Conservation (phyloP, 768 basidiomycete genomes). For the Lactarius indigo region DNA sequence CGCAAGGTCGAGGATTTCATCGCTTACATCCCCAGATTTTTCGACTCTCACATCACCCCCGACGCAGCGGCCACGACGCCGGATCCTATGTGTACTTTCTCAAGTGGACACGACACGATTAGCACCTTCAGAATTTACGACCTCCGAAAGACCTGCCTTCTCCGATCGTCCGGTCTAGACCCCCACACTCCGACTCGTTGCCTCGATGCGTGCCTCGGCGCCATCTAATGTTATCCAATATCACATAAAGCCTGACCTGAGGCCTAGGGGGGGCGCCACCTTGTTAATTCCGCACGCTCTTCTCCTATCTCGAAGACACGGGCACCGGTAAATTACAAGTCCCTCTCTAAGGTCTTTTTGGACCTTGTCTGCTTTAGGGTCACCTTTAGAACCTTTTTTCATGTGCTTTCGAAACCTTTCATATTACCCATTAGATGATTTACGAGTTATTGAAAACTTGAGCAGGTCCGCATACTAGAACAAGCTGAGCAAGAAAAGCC, state of each 20-base stretch:
- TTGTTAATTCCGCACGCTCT: background rate
- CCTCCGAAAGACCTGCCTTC: background rate
- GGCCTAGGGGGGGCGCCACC: background rate
- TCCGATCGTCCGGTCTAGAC: background rate
- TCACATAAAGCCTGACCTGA: background rate
- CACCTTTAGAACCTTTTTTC: too few species aligned
- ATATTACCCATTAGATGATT: too few species aligned
- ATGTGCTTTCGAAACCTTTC: too few species aligned
- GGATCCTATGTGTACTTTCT: background rate
- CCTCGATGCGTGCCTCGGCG: background rate
- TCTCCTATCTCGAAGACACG: background rate
- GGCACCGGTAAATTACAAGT: too few species aligned
- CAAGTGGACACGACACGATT: background rate
- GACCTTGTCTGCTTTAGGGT: too few species aligned
- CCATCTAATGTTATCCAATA: background rate
- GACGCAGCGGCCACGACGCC: background rate
- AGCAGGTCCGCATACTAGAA: too few species aligned
- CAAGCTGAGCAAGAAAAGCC: too few species aligned
- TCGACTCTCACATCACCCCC: background rate
- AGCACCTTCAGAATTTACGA: background rate
- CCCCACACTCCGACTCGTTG: background rate
- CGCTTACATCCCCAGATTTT: background rate
- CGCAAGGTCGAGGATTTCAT: background rate
- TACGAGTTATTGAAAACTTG: too few species aligned
- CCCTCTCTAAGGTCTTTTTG: too few species aligned